Percentiles rank a stretch among this genome's conserved stretches.
Conservation (phyloP, 257 asterid genomes). For the Solanum tarapatanum region DNA sequence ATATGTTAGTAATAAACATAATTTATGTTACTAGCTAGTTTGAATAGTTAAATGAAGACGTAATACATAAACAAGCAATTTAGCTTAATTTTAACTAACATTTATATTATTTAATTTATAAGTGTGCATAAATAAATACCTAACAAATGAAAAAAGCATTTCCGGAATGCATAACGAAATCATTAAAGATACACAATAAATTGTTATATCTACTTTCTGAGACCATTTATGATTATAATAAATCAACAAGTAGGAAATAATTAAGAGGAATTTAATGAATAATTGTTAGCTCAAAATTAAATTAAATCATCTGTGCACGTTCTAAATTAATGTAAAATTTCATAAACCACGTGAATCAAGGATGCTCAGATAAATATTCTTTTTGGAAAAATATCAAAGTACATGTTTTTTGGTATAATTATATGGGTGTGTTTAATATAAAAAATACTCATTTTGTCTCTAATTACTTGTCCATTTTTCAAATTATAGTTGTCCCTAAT, state of each 20-base stretch:
- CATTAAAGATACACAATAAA: background rate
- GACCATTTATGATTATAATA: background rate
- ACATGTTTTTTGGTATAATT: background rate
- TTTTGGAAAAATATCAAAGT: too few species aligned
- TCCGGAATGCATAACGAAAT: background rate
- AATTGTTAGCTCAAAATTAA: background rate
- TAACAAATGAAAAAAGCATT: background rate
- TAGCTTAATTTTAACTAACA: too few species aligned
- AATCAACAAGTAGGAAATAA: background rate
- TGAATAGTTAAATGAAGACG: background rate
- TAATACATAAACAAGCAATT: too few species aligned
- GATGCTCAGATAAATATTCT: background rate
- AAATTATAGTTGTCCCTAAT: too few species aligned
- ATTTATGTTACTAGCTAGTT: background rate
- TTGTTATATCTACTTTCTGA: background rate
- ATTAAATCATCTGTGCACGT: background rate
- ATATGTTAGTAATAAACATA: background rate
- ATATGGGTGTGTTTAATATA: too few species aligned
- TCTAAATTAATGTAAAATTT: background rate
- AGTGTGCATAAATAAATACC: background rate
- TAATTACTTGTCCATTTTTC: too few species aligned
- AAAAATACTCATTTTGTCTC: too few species aligned
- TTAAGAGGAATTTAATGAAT: background rate
- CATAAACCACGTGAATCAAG: background rate
- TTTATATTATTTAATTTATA: too few species aligned